Evolutionary conservation across 352 stramenopile genomes (phyloP).

Genomic region (Phytophthora palmivora): DNA sequence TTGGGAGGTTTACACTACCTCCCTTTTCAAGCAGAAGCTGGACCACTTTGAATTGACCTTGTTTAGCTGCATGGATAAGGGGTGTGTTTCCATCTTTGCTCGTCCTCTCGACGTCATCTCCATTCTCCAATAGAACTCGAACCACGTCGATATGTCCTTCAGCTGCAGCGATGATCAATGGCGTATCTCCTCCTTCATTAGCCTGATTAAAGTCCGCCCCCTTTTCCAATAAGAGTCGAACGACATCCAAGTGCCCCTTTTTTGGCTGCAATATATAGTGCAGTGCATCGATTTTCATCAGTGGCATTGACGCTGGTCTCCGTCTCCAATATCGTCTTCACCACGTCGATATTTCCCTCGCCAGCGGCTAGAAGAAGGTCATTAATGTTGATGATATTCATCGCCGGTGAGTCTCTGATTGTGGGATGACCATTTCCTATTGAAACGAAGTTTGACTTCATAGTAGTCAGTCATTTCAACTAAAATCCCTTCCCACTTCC

Average conservation of each 20-base stretch:
- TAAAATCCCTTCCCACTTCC: no score
- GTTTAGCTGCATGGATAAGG: neutral
- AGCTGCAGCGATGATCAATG: slow-evolving; percentile 2
- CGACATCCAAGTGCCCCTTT: slow-evolving; percentile 2
- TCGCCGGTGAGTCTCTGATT: no score
- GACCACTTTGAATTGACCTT: neutral
- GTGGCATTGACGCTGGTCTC: neutral
- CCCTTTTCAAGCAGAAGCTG: slow-evolving; percentile 3
- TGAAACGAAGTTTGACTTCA: no score
- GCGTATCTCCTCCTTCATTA: neutral
- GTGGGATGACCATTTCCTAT: no score
- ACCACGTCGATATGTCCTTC: slow-evolving; percentile 8
- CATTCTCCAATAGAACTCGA: slow-evolving; percentile 4
- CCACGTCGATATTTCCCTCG: neutral
- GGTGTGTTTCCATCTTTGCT: slow-evolving; percentile 4
- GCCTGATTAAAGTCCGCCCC: neutral
- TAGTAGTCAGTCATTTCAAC: no score
- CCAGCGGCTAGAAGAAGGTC: neutral
- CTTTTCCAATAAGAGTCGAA: neutral
- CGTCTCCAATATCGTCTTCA: neutral
- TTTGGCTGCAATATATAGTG: neutral
- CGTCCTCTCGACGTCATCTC: neutral
- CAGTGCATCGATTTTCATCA: neutral
- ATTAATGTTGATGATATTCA: no score
- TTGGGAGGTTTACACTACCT: neutral